phyloP scores from a whole-genome alignment of 768 basidiomycete species.

The Phlebiopsis flavidoalba region DNA sequence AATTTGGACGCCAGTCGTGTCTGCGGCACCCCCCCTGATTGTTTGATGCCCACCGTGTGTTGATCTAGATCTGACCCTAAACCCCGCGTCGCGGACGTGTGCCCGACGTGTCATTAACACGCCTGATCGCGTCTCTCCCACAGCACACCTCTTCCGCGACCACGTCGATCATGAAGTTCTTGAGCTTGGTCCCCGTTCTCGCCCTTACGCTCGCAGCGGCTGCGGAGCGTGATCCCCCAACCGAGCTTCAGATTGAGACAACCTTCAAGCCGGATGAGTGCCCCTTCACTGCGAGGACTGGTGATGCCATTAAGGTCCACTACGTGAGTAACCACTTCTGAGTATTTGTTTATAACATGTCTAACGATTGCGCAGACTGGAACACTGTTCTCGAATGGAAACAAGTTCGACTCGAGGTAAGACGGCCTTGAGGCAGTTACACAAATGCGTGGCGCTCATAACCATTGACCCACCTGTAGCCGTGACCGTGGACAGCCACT shows the following conservation, averaged over 20 bases:
- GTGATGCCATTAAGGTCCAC: conserved; percentile 69
- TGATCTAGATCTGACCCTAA: too few relatives aligned
- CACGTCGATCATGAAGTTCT: conserved; percentile 43
- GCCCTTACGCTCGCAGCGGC: conserved; percentile 42
- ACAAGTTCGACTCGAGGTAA: conserved; percentile 88
- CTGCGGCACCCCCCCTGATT: too few relatives aligned
- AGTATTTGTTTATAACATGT: neutral
- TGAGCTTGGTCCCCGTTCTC: conserved; percentile 42
- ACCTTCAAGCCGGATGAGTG: conserved; percentile 58
- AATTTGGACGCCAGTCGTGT: neutral
- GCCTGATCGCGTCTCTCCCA: neutral
- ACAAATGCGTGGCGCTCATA: neutral
- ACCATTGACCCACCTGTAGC: conserved; percentile 29
- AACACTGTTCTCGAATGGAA: conserved; percentile 66
- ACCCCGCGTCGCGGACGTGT: neutral
- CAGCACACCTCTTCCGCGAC: neutral
- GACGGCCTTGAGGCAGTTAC: conserved; percentile 12
- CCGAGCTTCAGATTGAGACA: conserved; percentile 56
- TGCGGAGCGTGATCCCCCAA: conserved; percentile 33
- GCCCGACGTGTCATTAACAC: neutral
- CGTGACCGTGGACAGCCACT: conserved; percentile 71
- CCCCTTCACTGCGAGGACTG: conserved; percentile 45
- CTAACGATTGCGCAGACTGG: conserved; percentile 53
- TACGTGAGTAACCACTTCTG: conserved; percentile 46
- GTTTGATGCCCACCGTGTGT: too few relatives aligned